These are phyloP conservation scores for Lagenidium sp. DNA, from an alignment of 352 stramenopile species.

Conservation along the genomic window DNA sequence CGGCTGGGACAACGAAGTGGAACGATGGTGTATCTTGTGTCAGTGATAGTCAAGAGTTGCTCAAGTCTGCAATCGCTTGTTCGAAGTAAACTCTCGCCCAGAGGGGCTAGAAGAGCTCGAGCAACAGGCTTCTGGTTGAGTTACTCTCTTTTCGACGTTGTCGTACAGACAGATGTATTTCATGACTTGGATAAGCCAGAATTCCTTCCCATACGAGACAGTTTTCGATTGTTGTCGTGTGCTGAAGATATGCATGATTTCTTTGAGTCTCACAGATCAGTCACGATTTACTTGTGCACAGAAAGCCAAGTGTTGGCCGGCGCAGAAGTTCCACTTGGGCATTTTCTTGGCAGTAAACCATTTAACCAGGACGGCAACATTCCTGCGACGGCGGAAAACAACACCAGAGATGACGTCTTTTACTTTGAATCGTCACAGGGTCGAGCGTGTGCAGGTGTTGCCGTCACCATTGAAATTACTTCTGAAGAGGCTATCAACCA, in stretches of 20 bases:
- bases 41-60: too few species aligned
- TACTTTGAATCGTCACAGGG: conserved; percentile 31
- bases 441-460: too few species aligned
- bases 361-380: too few species aligned
- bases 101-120: too few species aligned
- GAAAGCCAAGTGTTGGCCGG: conserved; percentile 49
- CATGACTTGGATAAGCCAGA: conserved; percentile 36
- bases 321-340: conserved; percentile 38
- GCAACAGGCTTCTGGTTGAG: conserved; percentile 81
- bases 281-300: conserved; percentile 67
- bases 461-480: too few species aligned
- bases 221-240: conserved; percentile 56
- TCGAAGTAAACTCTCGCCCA: too few species aligned
- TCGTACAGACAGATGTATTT: conserved; percentile 79
- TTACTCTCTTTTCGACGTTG: conserved; percentile 77
- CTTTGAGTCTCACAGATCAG: conserved; percentile 13
- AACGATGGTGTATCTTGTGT: conserved; percentile 53
- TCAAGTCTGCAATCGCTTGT: too few species aligned
- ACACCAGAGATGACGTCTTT: conserved; percentile 26
- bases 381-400: too few species aligned
- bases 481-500: too few species aligned
- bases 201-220: conserved; percentile 65
- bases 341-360: conserved; percentile 20
- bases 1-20: conserved; percentile 28
- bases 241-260: conserved; percentile 30